Evolutionary conservation across 306 rosid species (phyloP), one percentile per base, ranked within the genome.

Genomic region (Cucumis hystrix): DNA sequence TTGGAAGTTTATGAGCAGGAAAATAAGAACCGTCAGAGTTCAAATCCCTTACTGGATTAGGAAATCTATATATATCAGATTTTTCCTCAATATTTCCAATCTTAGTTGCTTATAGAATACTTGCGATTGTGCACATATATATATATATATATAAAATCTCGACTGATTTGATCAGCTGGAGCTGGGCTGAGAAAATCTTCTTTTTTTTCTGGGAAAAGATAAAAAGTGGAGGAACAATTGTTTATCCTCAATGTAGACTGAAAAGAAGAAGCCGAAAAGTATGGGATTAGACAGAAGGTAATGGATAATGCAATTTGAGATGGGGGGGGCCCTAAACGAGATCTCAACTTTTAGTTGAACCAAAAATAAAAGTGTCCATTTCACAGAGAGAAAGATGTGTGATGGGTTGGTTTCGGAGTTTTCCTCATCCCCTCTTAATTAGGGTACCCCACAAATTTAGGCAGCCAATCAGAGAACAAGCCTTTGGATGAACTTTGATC

Each of bases 291-390:
- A 52, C 62, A 30, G 63, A 73, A 52, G 77, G 45, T 4, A 52
- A 73, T 73, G 77, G 77, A 33, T 73, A 73, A 73, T 73, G 77
- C 62, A 25, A 41, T 9, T 67, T 10, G 74, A 33, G 43, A 28
- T 15, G 57, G 59, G 45, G 59, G 45, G 76, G 76, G 23, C 25
- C 76, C 60, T 28, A 37, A 72, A 51, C 60, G 17, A 51, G n/a
- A 72, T 51, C 76, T 72, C 41, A 72, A 72, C 76, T 72, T 72
- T 72, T 72, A 25, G 76, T 51, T 30, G 61, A 18, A 51, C 59
- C 76, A 47, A 49, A 72, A 51, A 25, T 8, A 71, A 30, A 71
- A 70, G 59, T 23, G 63, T 52, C 77, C 8, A 49, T 73, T 30
- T 72, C 76, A 71, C 58, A 25, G 6, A 3, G 43, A 49, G 43